phyloP scores from a whole-genome alignment of 257 asterid genomes.

The Parsonsia alboflavescens region DNA sequence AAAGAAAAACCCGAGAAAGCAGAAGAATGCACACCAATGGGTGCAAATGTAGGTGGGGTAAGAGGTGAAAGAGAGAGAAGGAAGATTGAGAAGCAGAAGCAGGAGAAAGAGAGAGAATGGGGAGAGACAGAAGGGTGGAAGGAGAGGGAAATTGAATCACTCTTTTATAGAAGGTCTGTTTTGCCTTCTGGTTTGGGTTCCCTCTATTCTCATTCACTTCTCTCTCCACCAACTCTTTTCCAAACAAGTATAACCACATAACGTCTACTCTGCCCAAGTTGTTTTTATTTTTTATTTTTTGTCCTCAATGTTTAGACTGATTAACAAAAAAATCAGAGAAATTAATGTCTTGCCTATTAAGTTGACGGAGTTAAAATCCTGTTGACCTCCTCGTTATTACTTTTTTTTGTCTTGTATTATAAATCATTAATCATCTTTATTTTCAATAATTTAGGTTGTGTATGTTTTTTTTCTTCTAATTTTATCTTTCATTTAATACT shows the following conservation, averaged over 20 bases:
- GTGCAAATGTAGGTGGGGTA: conserved; percentile 5
- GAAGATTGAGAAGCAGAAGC: conserved; percentile 20
- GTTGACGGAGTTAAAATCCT: too few relatives aligned
- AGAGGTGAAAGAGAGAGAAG: conserved; percentile 8
- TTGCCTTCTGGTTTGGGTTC: conserved; percentile 36
- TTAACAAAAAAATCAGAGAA: too few relatives aligned
- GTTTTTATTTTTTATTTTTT: background rate
- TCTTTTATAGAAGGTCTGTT: conserved; percentile 46
- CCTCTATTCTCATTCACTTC: background rate
- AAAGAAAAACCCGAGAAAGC: background rate
- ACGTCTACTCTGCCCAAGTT: background rate
- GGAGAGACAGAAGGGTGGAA: conserved; percentile 19
- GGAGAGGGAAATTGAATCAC: conserved; percentile 36
- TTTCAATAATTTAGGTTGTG: too few relatives aligned
- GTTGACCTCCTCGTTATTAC: too few relatives aligned
- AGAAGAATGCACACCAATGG: conserved; percentile 10
- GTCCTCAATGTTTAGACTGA: background rate
- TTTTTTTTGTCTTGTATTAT: too few relatives aligned
- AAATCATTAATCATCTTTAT: too few relatives aligned
- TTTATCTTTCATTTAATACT: too few relatives aligned
- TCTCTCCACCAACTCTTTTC: conserved; percentile 8
- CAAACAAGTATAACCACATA: background rate
- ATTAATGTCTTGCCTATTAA: too few relatives aligned
- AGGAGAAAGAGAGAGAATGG: background rate
- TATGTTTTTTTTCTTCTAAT: too few relatives aligned